Conservation (phyloP, 306 rosid genomes). For the Senna tora region DNA sequence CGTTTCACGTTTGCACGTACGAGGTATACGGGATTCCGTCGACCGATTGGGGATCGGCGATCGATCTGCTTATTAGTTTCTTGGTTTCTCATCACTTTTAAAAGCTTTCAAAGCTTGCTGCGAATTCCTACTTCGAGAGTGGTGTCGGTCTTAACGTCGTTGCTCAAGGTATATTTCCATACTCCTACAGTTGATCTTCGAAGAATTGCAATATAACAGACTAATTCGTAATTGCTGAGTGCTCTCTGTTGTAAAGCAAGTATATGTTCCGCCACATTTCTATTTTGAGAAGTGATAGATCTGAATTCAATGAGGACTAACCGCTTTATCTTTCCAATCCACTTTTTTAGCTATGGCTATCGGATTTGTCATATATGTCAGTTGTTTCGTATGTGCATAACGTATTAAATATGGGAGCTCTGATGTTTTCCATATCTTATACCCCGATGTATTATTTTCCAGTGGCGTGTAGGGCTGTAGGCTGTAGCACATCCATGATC, state of each 20-base stretch:
- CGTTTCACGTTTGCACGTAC: slow-evolving; percentile 33
- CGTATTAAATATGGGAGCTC: not conserved
- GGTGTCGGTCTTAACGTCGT: not conserved
- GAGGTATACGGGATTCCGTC: slow-evolving; percentile 25
- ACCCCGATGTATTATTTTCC: not conserved
- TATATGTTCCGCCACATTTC: not conserved
- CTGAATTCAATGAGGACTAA: not conserved
- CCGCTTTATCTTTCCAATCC: not conserved
- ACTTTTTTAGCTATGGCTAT: not conserved
- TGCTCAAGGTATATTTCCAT: slow-evolving; percentile 35
- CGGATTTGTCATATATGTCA: not conserved
- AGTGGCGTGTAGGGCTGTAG: not conserved
- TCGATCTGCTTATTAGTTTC: slow-evolving; percentile 10
- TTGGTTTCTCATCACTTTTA: slow-evolving; percentile 29
- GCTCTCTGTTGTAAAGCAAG: not conserved
- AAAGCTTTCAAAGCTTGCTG: slow-evolving; percentile 26
- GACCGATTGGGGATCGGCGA: slow-evolving; percentile 7
- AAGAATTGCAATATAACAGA: too few species aligned
- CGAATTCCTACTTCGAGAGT: slow-evolving; percentile 4
- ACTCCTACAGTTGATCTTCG: not conserved
- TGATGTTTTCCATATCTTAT: not conserved
- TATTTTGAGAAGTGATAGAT: not conserved
- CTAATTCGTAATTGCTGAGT: not conserved
- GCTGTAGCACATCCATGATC: not conserved
- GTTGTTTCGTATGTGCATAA: not conserved